Base-by-base conservation (phyloP, 345 rosid species). In the Boechera retrofracta region DNA sequence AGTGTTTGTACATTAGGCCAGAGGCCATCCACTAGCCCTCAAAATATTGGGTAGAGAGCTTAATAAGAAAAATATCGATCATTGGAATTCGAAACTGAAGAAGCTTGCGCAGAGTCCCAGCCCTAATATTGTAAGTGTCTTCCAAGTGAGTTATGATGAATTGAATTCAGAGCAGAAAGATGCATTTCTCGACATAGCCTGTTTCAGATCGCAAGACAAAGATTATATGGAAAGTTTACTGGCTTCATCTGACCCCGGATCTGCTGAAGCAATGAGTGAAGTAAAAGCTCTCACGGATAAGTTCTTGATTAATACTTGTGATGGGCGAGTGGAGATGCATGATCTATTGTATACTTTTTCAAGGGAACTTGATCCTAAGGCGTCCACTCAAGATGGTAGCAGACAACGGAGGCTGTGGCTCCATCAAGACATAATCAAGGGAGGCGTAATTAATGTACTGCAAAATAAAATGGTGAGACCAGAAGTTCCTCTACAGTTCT, bases 11-110 rank as follows among this genome's bases (percentile, higher is more conserved):
- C 8, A 29, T 18, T 70, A 72, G 10, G 67, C 77, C 15, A 9
- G 71, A 26, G 86, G 88, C 0, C 41, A 78, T 47, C 88, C 83
- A 4, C 35, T 83, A 29, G 79, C 83, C n/a, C 78, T 85, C 15
- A 67, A 71, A 63, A 67, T 81, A 13, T 13, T 83, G 29, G 83
- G 85, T 0, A 32, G 61, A 2, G 66, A 38, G 41, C 69, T 83
- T 5, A 13, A n/a, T 0, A 31, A 41, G 11, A 66, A 59, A 45
- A 33, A 4, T 12, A 18, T 13, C 4, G 8, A 9, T 6, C 44
- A 72, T 11, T 77, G 83, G 88, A 55, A 63, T 42, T 32, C 72
- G 6, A 52, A 61, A 2, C 13, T 77, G 15, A 59, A 33, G 1
- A 77, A 58, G 21, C 52, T 71, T 7, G 56, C 55, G 21, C 32